Base-by-base conservation (phyloP, 495 filamentous ascomycete species). In the Bryoglossum gracile region DNA sequence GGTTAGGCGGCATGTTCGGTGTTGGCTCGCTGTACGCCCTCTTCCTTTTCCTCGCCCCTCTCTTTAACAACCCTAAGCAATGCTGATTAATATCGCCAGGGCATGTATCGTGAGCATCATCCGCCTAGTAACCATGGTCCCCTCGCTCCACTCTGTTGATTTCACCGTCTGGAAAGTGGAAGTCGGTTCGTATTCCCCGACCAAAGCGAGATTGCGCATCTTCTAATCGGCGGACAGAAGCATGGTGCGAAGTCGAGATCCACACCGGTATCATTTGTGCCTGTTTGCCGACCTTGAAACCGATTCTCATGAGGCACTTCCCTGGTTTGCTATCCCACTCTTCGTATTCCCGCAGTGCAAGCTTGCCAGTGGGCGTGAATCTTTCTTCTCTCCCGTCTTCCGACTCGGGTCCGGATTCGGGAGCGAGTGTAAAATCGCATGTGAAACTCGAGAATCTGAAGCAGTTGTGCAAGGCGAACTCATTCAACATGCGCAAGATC, bases 101-200 rank as follows among this genome's bases (percentile, higher is more conserved):
- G 44, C 33, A 17, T 47, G 33, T 21, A 25, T 47, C n/a, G 44
- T 47, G n/a, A 36, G 30, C 23, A 37, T 47, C 17, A 22, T 47
- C 18, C 44, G 44, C 13, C 44, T 47, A 4, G 32, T 35, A 22
- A 47, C 33, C 8, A 10, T 47, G 10, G 14, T 47, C 8, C 44
- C 30, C 8, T 35, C 30, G n/a, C 21, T 47, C 13, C 44, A 26
- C 24, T 11, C 14, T 5, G 14, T 37, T 8, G 37, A 47, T 22
- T 47, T 47, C 28, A 47, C 44, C 6, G 16, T 16, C 11, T 46
- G 32, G 16, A 46, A 46, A 22, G 43, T 46, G 3, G 14, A 46
- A 30, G 21, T 46, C 25, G n/a, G n/a, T n/a, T n/a, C n/a, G n/a
- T n/a, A n/a, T n/a, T n/a, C n/a, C n/a, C n/a, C n/a, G n/a, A n/a